Percentiles rank a stretch among this genome's conserved stretches.
These are phyloP conservation scores for Leucosporidium scottii DNA, from an alignment of 768 basidiomycete genomes.

Conservation along the genomic window DNA sequence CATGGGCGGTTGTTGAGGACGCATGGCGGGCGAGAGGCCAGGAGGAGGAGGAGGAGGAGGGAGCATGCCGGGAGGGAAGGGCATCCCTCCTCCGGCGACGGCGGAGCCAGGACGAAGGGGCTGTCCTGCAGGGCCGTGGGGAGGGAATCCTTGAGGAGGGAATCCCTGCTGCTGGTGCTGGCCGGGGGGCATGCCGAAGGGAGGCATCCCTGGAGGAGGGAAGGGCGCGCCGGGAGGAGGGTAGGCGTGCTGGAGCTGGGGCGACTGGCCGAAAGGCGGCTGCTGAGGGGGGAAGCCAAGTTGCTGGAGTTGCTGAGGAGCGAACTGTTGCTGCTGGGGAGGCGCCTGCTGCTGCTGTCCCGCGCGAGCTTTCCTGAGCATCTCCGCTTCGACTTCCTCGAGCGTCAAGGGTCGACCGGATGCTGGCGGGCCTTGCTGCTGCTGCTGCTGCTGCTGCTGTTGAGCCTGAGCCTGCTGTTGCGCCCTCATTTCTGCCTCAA, in stretches of 20 bases:
- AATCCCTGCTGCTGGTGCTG: constrained; percentile 9
- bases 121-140: background rate
- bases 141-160: too few relatives aligned
- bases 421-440: background rate
- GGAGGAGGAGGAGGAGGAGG: background rate
- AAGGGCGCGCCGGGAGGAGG: constrained; percentile 13
- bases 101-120: background rate
- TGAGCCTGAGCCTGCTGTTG: background rate
- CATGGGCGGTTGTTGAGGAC: background rate
- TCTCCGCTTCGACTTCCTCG: constrained; percentile 40
- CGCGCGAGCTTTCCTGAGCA: constrained; percentile 23
- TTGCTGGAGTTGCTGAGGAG: constrained; percentile 58
- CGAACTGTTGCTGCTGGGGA: constrained; percentile 51
- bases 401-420: constrained; percentile 32
- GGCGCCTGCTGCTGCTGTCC: constrained; percentile 33
- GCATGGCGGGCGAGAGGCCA: constrained; percentile 8
- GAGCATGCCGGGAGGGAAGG: background rate
- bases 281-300: constrained; percentile 67
- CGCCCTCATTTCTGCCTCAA: constrained; percentile 39
- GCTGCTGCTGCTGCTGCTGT: constrained; percentile 1
- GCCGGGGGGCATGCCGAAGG: background rate
- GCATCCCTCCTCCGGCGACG: background rate
- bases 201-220: background rate
- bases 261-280: constrained; percentile 52
- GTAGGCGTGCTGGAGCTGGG: constrained; percentile 11